These are phyloP conservation scores for Vaccinium myrtillus DNA, from an alignment of 148 eudicot species.

Conservation along the genomic window DNA sequence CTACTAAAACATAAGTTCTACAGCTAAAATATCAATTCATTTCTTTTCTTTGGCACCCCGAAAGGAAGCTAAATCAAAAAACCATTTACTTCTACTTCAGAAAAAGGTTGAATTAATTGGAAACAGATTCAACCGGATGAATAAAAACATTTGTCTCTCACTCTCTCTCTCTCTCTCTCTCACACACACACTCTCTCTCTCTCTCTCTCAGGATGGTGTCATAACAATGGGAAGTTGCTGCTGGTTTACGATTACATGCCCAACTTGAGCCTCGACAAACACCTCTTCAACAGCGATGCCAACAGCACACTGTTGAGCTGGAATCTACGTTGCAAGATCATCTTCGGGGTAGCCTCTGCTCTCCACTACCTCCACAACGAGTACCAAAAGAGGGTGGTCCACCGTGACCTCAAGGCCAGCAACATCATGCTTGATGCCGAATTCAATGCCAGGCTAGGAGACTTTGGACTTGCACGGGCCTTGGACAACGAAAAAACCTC, in stretches of 20 bases:
- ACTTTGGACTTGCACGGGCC: constrained; percentile 86
- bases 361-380: constrained; percentile 60
- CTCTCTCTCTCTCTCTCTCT: too few relatives aligned
- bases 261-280: constrained; percentile 78
- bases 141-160: constrained; percentile 13
- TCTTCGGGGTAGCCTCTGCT: constrained; percentile 49
- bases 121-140: constrained; percentile 12
- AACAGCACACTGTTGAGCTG: constrained; percentile 34
- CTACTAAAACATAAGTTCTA: too few relatives aligned
- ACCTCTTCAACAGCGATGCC: constrained; percentile 35
- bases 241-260: constrained; percentile 88
- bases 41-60: too few relatives aligned
- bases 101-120: too few relatives aligned
- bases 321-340: constrained; percentile 43
- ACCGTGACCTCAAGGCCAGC: constrained; percentile 85
- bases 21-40: too few relatives aligned
- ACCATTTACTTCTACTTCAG: background rate
- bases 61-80: too few relatives aligned
- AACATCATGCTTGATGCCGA: constrained; percentile 77
- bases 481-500: constrained; percentile 68
- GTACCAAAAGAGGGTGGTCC: constrained; percentile 72
- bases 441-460: constrained; percentile 82
- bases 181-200: too few relatives aligned
- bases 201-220: constrained; percentile 40
- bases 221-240: constrained; percentile 64